Base-by-base conservation (phyloP, 1,284 basidiomycete genomes). In the Porodaedalea pini region DNA sequence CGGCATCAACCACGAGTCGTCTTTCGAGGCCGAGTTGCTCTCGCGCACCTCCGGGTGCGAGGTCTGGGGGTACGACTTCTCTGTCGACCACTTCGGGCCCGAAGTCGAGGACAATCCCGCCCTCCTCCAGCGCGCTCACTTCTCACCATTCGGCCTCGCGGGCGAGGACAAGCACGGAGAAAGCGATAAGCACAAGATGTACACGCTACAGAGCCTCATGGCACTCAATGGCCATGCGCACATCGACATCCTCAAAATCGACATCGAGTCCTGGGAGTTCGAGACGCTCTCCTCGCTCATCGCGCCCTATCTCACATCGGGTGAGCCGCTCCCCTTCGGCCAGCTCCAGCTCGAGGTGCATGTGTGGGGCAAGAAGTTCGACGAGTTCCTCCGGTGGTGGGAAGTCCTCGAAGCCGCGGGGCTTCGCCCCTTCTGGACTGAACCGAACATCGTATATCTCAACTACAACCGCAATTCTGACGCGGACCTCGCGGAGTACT, bases 31-130 rank as follows among this genome's bases (percentile, higher is more conserved):
- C 2, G 73, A 72, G 21, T 55, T 81, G 34, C 70, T 81, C 59
- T 68, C 70, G 41, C 68, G 69, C 21, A 73, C 71, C 6, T 69
- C 72, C 2, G 64, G 66, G 4, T 79, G 79, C 57, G 64, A 79
- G 55, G 63, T 76, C n/a, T 81, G 73, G 65, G 79, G 80, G 36
- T 82, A 81, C 62, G 80, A 81, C 64, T 80, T 77, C 62, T 78
- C 75, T 45, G 79, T 81, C 27, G 59, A 63, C 7, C 65, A 76
- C 69, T 81, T 79, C 62, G 79, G 80, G 2, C 78, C 78, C 2
- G 77, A 81, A 62, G 70, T 80, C 37, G 68, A 71, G 27, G 61
- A 68, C 21, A 63, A 65, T 21, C 63, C 67, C 2, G 54, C 62
- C 4, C 63, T 79, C 11, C 59, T 56, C 17, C 21, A 53, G 2